Percentiles rank a stretch among this genome's conserved stretches.
Conservation (phyloP, 2,329 filamentous ascomycete species). For the Septoria linicola region DNA sequence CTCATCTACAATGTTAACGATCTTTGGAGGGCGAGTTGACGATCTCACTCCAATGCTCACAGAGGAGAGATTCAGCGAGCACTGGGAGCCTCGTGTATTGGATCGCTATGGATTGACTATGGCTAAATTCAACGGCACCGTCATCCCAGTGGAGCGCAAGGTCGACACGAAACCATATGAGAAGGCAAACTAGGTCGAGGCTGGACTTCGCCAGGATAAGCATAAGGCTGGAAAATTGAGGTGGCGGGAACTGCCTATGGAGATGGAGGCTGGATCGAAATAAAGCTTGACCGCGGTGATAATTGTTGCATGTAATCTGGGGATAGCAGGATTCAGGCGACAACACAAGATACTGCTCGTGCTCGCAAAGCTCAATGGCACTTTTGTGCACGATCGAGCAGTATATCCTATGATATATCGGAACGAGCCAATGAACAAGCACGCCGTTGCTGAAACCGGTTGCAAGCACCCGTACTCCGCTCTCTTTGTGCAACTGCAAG, state of each 20-base stretch:
- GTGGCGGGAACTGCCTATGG: too few relatives aligned
- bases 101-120: slow-evolving; percentile 43
- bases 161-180: slow-evolving; percentile 37
- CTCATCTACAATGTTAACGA: slow-evolving; percentile 45
- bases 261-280: too few relatives aligned
- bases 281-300: too few relatives aligned
- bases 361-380: too few relatives aligned
- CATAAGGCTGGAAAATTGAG: too few relatives aligned
- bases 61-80: slow-evolving; percentile 44
- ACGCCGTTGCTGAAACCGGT: slow-evolving; percentile 3
- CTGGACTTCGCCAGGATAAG: too few relatives aligned
- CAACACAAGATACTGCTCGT: too few relatives aligned
- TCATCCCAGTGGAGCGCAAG: slow-evolving; percentile 42
- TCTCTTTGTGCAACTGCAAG: slow-evolving; percentile 11
- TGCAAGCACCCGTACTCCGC: slow-evolving; percentile 13
- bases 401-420: too few relatives aligned
- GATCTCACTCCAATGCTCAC: slow-evolving; percentile 44
- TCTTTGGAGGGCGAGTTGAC: slow-evolving; percentile 42
- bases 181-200: slow-evolving; percentile 9
- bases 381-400: too few relatives aligned
- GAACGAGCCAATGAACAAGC: not conserved
- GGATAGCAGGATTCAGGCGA: too few relatives aligned
- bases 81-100: slow-evolving; percentile 43
- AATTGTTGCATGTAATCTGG: too few relatives aligned
- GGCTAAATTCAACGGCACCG: slow-evolving; percentile 45